Conservation (phyloP, 1,284 basidiomycete species). For the Xanthoconium separans region DNA sequence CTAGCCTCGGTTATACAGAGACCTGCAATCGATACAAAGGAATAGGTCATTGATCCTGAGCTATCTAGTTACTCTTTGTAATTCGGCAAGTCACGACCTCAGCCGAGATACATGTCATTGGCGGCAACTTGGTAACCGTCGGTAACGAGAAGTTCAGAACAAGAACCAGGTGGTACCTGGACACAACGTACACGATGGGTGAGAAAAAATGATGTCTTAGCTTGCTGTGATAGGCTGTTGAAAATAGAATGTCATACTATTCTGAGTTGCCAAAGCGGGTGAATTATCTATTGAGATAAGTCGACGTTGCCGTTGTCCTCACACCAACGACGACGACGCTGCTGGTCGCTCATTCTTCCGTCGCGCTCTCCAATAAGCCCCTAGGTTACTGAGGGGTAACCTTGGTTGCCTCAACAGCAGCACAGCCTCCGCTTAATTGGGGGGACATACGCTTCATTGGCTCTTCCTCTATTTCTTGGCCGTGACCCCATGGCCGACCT, state of each 20-base stretch:
- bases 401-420: not conserved
- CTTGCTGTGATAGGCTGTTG: not conserved
- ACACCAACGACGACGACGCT: constrained; percentile 2
- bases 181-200: no score
- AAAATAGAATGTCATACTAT: constrained; percentile 17
- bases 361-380: not conserved
- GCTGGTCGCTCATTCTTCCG: not conserved
- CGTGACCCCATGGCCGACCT: constrained; percentile 17
- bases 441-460: constrained; percentile 2
- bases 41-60: no score
- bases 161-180: no score
- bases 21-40: no score
- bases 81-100: no score
- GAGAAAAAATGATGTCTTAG: no score
- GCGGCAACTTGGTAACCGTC: no score
- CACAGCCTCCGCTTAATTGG: constrained; percentile 13
- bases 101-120: no score
- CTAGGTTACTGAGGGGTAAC: no score
- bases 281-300: not conserved
- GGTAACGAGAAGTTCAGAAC: no score
- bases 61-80: no score
- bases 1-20: no score
- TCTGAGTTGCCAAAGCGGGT: constrained; percentile 12
- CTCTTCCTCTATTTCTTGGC: not conserved
- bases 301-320: not conserved